Evolutionary conservation across 2,329 filamentous ascomycete species (phyloP).

Genomic region (Mollisia scopiformis): DNA sequence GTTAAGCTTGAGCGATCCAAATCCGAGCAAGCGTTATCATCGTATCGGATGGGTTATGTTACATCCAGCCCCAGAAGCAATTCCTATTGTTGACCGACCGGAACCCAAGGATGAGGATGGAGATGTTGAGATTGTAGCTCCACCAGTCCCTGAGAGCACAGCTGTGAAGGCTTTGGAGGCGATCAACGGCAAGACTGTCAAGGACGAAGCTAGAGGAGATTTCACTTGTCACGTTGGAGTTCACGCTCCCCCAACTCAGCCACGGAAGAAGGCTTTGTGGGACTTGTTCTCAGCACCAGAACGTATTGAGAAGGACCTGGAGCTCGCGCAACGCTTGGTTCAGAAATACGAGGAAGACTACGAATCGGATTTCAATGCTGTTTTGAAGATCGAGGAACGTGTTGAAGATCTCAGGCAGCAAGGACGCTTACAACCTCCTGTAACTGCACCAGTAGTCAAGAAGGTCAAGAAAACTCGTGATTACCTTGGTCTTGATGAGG

Average conservation of each 20-base stretch:
- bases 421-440: constrained; percentile 73
- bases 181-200: constrained; percentile 97
- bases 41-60: constrained; percentile 99
- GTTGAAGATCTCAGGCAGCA: constrained; percentile 79
- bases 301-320: constrained; percentile 86
- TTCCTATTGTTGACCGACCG: constrained; percentile 67
- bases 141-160: constrained; percentile 53
- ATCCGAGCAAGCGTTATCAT: constrained; percentile 95
- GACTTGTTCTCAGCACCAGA: constrained; percentile 95
- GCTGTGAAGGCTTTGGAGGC: constrained; percentile 88
- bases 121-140: constrained; percentile 56
- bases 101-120: constrained; percentile 70
- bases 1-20: constrained; percentile 94
- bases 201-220: constrained; percentile 90
- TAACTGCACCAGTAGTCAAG: constrained; percentile 55
- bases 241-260: constrained; percentile 83
- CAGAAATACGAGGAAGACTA: constrained; percentile 85
- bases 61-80: constrained; percentile 73
- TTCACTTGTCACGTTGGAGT: constrained; percentile 98
- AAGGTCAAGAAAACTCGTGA: constrained; percentile 65
- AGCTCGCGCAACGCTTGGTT: constrained; percentile 80
- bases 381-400: constrained; percentile 80
- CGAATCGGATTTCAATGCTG: constrained; percentile 75
- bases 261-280: constrained; percentile 94
- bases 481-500: constrained; percentile 59